Evolutionary conservation across 2,329 filamentous ascomycete genomes (phyloP).

Genomic region (Harringtonia lauricola): DNA sequence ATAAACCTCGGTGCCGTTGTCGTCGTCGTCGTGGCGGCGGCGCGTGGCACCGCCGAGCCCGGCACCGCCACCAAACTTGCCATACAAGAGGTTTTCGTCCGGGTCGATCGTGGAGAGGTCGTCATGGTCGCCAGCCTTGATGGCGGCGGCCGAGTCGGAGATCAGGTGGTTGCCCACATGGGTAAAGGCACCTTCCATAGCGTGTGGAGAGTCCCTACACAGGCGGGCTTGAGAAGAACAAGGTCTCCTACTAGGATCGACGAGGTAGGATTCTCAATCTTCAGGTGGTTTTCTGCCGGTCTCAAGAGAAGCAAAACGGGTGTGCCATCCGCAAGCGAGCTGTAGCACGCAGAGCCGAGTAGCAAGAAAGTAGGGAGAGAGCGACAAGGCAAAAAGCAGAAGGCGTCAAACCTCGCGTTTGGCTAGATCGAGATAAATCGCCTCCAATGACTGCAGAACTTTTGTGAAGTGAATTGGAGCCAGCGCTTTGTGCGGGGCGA

Average conservation of each 20-base stretch:
- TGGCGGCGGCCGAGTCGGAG: slow-evolving; percentile 72
- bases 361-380: background rate
- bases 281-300: background rate
- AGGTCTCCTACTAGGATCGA: background rate
- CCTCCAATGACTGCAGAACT: slow-evolving; percentile 1
- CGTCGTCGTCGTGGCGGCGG: slow-evolving; percentile 74
- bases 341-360: background rate
- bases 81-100: slow-evolving; percentile 73
- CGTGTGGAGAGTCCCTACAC: background rate
- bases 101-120: slow-evolving; percentile 58
- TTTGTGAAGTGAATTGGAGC: background rate
- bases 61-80: slow-evolving; percentile 50
- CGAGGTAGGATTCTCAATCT: background rate
- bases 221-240: background rate
- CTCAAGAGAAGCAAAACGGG: background rate
- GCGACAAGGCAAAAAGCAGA: background rate
- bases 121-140: slow-evolving; percentile 77
- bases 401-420: background rate
- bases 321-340: background rate
- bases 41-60: slow-evolving; percentile 31
- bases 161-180: slow-evolving; percentile 80
- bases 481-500: slow-evolving; percentile 7
- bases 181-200: slow-evolving; percentile 80
- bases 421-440: background rate
- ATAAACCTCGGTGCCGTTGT: slow-evolving; percentile 74